Percentiles rank a stretch among this genome's conserved stretches.
phyloP scores from a whole-genome alignment of 2,329 filamentous ascomycete genomes.

The Aspergillus vadensis region DNA sequence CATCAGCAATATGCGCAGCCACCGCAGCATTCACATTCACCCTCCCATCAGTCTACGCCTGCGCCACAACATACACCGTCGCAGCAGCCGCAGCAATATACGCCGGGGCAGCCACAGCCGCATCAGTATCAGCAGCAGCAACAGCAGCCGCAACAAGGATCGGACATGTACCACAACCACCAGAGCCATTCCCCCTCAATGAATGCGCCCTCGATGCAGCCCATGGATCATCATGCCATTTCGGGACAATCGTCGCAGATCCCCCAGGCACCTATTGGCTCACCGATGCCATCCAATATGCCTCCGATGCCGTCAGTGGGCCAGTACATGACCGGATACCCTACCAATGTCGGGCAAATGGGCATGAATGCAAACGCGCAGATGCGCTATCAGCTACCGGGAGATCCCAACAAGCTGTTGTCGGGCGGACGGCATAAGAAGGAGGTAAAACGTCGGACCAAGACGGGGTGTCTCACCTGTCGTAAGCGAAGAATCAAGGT shows the following conservation, averaged over 20 bases:
- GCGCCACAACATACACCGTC: constrained; percentile 38
- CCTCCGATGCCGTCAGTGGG: constrained; percentile 56
- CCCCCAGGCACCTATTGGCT: constrained; percentile 51
- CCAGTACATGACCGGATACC: constrained; percentile 55
- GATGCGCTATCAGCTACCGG: constrained; percentile 56
- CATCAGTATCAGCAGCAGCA: constrained; percentile 32
- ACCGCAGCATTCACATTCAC: constrained; percentile 19
- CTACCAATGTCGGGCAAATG: constrained; percentile 34
- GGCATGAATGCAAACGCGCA: constrained; percentile 46
- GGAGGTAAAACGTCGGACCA: constrained; percentile 75
- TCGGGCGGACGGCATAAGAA: constrained; percentile 66
- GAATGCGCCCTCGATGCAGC: constrained; percentile 23
- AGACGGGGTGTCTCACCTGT: constrained; percentile 70
- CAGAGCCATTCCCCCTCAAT: constrained; percentile 22
- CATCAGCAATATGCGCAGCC: constrained; percentile 16
- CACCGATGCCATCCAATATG: constrained; percentile 57
- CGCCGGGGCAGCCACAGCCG: constrained; percentile 28
- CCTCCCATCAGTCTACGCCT: constrained; percentile 27
- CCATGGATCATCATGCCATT: constrained; percentile 24
- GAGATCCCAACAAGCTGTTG: constrained; percentile 56
- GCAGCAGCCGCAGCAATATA: constrained; percentile 39
- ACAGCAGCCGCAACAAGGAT: constrained; percentile 33
- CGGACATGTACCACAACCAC: constrained; percentile 38
- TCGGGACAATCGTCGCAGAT: constrained; percentile 37
- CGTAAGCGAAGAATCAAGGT: constrained; percentile 73